phyloP scores from a whole-genome alignment of 768 basidiomycete genomes.

The Lanmaoa rubissima region DNA sequence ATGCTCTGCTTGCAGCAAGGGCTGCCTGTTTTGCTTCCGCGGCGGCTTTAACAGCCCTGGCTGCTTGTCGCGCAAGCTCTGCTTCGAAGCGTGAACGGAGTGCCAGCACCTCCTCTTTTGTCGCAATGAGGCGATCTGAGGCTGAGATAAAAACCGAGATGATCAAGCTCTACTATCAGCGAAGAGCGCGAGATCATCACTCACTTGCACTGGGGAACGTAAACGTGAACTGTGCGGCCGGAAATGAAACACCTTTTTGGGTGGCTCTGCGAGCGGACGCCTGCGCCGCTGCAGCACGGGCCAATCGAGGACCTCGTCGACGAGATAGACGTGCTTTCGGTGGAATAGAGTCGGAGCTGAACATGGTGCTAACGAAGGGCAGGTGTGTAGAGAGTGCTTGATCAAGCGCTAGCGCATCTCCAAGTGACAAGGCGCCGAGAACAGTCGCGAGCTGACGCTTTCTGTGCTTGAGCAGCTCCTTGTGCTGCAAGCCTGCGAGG shows the following conservation, averaged over 20 bases:
- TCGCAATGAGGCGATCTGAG: conserved; percentile 66
- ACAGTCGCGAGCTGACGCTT: conserved; percentile 71
- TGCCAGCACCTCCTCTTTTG: conserved; percentile 63
- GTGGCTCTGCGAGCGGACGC: conserved; percentile 5
- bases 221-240: conserved; percentile 58
- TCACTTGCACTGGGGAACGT: conserved; percentile 66
- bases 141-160: conserved; percentile 44
- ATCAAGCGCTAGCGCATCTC: conserved; percentile 73
- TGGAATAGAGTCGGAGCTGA: conserved; percentile 27
- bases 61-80: conserved; percentile 70
- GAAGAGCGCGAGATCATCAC: conserved; percentile 38
- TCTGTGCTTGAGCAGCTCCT: conserved; percentile 66
- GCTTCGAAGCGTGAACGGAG: conserved; percentile 69
- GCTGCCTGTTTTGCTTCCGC: conserved; percentile 52
- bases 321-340: conserved; percentile 53
- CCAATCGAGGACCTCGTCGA: conserved; percentile 50
- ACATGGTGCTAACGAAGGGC: conserved; percentile 35
- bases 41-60: conserved; percentile 49
- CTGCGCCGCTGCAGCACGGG: conserved; percentile 39
- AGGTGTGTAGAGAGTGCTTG: conserved; percentile 62
- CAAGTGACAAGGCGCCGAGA: conserved; percentile 62
- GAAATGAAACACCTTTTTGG: conserved; percentile 42
- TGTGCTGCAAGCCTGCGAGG: conserved; percentile 69
- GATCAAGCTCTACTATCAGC: conserved; percentile 28
- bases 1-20: conserved; percentile 35